phyloP scores from a whole-genome alignment of 805 yeast species.

The Spathaspora passalidarum region DNA sequence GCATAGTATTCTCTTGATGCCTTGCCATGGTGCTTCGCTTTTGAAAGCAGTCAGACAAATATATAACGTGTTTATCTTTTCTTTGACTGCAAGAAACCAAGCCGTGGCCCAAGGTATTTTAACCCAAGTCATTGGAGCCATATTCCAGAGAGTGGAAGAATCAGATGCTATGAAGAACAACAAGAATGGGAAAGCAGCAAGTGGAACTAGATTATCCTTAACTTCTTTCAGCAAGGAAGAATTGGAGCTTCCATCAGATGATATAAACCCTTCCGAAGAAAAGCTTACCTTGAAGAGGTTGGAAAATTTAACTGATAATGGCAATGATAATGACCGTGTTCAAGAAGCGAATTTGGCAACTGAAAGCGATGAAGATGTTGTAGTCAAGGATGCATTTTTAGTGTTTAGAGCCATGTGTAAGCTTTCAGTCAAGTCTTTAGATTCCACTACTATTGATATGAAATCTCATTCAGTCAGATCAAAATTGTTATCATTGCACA shows the following conservation, averaged over 20 bases:
- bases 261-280: constrained; percentile 15
- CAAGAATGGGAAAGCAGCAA: constrained; percentile 14
- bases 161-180: constrained; percentile 40
- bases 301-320: constrained; percentile 51
- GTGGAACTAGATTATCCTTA: constrained; percentile 19
- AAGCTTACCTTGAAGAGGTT: constrained; percentile 58
- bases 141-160: constrained; percentile 65
- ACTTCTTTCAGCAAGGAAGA: constrained; percentile 24
- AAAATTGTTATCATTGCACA: constrained; percentile 81
- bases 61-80: constrained; percentile 85
- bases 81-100: constrained; percentile 79
- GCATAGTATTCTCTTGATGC: constrained; percentile 79
- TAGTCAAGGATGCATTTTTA: constrained; percentile 86
- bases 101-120: constrained; percentile 93
- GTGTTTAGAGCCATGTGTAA: constrained; percentile 94
- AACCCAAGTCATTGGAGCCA: constrained; percentile 83
- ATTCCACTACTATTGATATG: constrained; percentile 74
- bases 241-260: constrained; percentile 7
- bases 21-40: constrained; percentile 86
- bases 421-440: constrained; percentile 80
- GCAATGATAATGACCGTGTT: constrained; percentile 48
- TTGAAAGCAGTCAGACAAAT: constrained; percentile 90
- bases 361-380: constrained; percentile 61
- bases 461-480: constrained; percentile 91
- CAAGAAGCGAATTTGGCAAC: constrained; percentile 43